Evolutionary conservation across 805 yeast genomes (phyloP), one percentile per base, ranked within the genome.

Genomic region (Lipomyces spencermartinsiae): DNA sequence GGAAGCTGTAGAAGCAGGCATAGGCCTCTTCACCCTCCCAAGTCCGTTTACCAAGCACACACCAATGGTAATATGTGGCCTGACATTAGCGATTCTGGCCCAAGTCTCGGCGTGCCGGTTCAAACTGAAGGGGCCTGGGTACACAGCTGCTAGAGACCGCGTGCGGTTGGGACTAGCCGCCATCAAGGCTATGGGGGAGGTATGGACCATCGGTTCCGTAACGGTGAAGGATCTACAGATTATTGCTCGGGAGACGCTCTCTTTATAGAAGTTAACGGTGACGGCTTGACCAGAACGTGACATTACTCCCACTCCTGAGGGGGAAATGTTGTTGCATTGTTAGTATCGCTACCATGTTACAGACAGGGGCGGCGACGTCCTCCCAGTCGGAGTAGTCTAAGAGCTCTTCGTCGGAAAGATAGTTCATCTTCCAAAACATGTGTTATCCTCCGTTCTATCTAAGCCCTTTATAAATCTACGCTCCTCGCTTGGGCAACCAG

Each of bases 21-120:
- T 46, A 14, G 51, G 51, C 51, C 51, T 46, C n/a, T 46, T 46
- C 51, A 46, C 51, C 51, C 51, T 46, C 51, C 51, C 51, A 14
- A 46, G 22, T 46, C 51, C 51, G 22, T 46, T 46, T 19, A 46
- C 22, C 51, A 16, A 14, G 51, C 51, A 46, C 51, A 46, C 51
- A 19, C 51, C 51, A 14, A 4, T 46, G 22, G n/a, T 46, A 19
- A 46, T 46, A 14, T 46, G 51, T 46, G 51, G 51, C 22, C 51
- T 46, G 22, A 46, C 51, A 19, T 19, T 46, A 14, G n/a, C 51
- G 51, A 46, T 46, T 19, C 51, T 46, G 22, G 51, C 51, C 51
- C 51, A 46, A 19, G 22, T 46, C n/a, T 46, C 51, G 22, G 51
- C 51, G 51, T 46, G 51, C 22, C 51, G 51, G n/a, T 46, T 46